These are phyloP conservation scores for Paraconiothyrium brasiliense DNA, from an alignment of 2,329 filamentous ascomycete species.

Conservation along the genomic window DNA sequence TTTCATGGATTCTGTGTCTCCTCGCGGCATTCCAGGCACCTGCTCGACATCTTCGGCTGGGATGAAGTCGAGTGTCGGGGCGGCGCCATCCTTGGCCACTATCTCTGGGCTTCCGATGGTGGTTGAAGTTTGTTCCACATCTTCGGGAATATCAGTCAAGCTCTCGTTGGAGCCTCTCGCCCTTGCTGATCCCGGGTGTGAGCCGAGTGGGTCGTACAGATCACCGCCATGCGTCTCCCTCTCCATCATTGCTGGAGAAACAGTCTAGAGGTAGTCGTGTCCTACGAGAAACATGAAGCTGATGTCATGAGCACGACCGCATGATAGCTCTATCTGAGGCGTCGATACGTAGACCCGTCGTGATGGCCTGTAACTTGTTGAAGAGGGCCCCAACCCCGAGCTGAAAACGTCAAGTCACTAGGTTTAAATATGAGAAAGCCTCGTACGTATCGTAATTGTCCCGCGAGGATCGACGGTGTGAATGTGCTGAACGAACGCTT, in stretches of 20 bases:
- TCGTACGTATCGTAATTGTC: not conserved
- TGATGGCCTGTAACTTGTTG: not conserved
- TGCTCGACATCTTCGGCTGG: constrained; percentile 45
- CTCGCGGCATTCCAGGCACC: constrained; percentile 37
- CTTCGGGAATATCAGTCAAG: constrained; percentile 36
- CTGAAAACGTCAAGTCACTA: not conserved
- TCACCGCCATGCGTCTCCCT: constrained; percentile 30
- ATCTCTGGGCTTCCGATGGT: constrained; percentile 35
- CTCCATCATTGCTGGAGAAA: constrained; percentile 27
- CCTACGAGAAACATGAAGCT: not conserved
- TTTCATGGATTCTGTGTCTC: constrained; percentile 43
- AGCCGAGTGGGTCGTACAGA: constrained; percentile 34
- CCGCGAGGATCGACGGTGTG: not conserved
- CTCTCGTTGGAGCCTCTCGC: constrained; percentile 39
- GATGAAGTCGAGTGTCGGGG: constrained; percentile 38
- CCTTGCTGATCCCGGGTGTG: constrained; percentile 28
- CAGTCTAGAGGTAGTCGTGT: not conserved
- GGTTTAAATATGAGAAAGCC: too few species aligned
- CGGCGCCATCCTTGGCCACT: constrained; percentile 34
- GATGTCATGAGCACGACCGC: constrained; percentile 5
- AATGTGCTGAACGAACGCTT: not conserved
- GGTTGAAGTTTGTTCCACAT: constrained; percentile 38
- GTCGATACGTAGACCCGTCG: not conserved
- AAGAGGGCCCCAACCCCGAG: not conserved
- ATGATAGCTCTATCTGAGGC: constrained; percentile 6